phyloP scores from a whole-genome alignment of 2,329 filamentous ascomycete species.

The Penicillium vulpinum region DNA sequence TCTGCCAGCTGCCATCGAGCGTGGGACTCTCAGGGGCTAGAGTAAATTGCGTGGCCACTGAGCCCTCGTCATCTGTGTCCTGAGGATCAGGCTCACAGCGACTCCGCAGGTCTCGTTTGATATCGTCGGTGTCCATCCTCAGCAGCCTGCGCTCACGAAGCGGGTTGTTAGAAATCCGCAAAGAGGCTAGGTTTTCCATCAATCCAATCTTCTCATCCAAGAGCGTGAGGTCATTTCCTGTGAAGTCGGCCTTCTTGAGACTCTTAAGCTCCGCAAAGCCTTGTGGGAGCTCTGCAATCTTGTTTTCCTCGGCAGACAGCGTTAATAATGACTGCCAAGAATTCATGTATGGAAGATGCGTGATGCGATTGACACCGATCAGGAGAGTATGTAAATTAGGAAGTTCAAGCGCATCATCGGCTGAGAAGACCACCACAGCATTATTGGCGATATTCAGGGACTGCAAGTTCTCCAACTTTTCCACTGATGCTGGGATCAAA shows the following conservation, averaged over 20 bases:
- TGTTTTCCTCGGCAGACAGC: constrained; percentile 79
- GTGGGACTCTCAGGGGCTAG: constrained; percentile 47
- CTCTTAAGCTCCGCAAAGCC: constrained; percentile 69
- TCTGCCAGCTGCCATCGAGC: constrained; percentile 35
- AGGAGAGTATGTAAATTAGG: constrained; percentile 73
- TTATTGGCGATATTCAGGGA: constrained; percentile 77
- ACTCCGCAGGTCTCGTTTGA: constrained; percentile 71
- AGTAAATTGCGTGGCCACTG: constrained; percentile 43
- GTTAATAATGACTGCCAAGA: constrained; percentile 72
- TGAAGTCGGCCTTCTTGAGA: constrained; percentile 77
- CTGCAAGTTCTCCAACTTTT: constrained; percentile 65
- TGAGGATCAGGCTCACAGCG: constrained; percentile 58
- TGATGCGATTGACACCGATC: constrained; percentile 78
- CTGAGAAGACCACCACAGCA: constrained; percentile 58
- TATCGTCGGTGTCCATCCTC: constrained; percentile 73
- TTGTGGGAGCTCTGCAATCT: constrained; percentile 70
- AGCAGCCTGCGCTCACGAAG: constrained; percentile 84
- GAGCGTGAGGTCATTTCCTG: constrained; percentile 75
- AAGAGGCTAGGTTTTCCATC: constrained; percentile 74
- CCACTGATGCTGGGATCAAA: constrained; percentile 65
- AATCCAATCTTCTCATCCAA: constrained; percentile 74
- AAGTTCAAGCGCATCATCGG: constrained; percentile 56
- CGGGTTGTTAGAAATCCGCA: constrained; percentile 85
- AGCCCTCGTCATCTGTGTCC: constrained; percentile 42
- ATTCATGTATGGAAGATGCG: constrained; percentile 69